Evolutionary conservation across 2,329 filamentous ascomycete species (phyloP), one percentile per base, ranked within the genome.

Genomic region (Aureobasidium uvarum): DNA sequence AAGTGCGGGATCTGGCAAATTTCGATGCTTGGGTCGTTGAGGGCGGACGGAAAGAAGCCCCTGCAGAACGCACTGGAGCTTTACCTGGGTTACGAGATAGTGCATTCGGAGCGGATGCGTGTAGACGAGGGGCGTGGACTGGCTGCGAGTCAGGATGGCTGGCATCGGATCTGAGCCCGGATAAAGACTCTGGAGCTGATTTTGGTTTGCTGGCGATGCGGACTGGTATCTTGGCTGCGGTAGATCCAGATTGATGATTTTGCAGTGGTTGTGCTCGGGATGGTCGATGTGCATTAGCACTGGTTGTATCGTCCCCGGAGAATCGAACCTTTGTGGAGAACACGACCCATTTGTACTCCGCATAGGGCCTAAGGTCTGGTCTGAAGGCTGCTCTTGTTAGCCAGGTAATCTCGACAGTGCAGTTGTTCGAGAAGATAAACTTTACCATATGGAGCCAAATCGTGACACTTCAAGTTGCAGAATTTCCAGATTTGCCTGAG

Each of bases 401-500:
- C 25, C 25, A 25, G 25, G 25, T 25, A 25, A 25, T 25, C 4
- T 25, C 25, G 25, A 25, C 25, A 25, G 25, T 25, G 25, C 25
- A 25, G 25, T 25, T 25, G 25, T 25, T 4, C 4, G 25, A 25
- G 25, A 25, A 25, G 25, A 25, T 25, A 25, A 25, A 1, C 1
- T 16, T 41, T 39, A 55, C 52, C 56, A 25, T 60, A 60, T 10
- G 56, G 56, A 7, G 43, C 56, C 5, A 46, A 7, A 5, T 11
- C 4, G 16, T 16, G n/a, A 25, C 56, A 60, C 10, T 11, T 13
- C 14, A 28, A 28, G 14, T 60, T 38, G n/a, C 11, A 43, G 20
- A 16, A 60, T 13, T 60, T 60, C 56, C 56, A 60, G 6, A 60
- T 60, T 2, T 43, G 11, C 18, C 56, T 48, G 5, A 60, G 14